phyloP scores from a whole-genome alignment of 371 early-diverging fungal species.

The Saksenaea oblongispora region DNA sequence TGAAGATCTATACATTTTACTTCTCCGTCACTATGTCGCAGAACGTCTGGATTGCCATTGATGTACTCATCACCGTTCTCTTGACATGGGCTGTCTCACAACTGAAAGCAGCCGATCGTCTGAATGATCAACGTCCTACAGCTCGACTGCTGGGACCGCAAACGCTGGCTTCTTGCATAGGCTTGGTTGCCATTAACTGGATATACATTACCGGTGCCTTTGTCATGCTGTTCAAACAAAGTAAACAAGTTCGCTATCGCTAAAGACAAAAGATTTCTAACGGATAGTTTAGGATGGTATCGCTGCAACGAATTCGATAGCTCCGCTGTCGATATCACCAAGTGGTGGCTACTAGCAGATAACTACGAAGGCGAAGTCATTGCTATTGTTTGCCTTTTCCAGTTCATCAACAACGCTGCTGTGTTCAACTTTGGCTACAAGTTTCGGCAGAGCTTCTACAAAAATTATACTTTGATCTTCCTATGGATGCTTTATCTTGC shows the following conservation, averaged over 20 bases:
- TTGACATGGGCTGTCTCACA: constrained; percentile 70
- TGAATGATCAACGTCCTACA: constrained; percentile 67
- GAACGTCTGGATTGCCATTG: constrained; percentile 71
- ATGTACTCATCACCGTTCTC: constrained; percentile 67
- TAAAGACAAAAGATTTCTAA: not conserved
- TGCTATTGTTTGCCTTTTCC: constrained; percentile 63
- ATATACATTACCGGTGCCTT: constrained; percentile 52
- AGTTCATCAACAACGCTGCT: constrained; percentile 71
- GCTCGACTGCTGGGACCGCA: constrained; percentile 71
- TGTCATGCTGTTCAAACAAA: constrained; percentile 57
- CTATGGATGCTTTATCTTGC: constrained; percentile 57
- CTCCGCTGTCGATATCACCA: constrained; percentile 60
- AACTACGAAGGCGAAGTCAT: constrained; percentile 75
- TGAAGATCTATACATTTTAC: constrained; percentile 59
- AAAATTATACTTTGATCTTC: constrained; percentile 62
- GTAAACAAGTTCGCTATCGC: not conserved
- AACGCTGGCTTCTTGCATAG: constrained; percentile 66
- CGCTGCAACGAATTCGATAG: constrained; percentile 79
- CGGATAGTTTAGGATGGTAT: constrained; percentile 57
- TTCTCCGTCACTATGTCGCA: constrained; percentile 54
- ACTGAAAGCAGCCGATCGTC: constrained; percentile 54
- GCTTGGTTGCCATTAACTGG: constrained; percentile 68
- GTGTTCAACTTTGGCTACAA: constrained; percentile 72
- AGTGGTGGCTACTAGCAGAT: constrained; percentile 85
- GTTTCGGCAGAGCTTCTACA: constrained; percentile 63